Evolutionary conservation across 2,329 filamentous ascomycete species (phyloP).

Genomic region (Ramularia collo-cygni): DNA sequence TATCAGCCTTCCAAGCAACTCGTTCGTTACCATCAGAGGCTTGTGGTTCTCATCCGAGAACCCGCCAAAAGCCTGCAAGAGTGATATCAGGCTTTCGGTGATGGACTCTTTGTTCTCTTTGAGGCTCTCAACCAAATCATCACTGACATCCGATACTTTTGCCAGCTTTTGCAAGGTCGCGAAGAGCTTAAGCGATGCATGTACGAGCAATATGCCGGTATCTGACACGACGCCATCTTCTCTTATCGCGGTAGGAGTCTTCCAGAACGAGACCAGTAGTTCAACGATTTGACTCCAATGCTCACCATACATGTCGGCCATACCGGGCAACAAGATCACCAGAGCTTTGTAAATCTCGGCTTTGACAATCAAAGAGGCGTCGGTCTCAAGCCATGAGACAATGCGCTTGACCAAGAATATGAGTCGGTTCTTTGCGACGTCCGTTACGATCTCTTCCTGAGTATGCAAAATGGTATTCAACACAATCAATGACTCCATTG

Average conservation of each 20-base stretch:
- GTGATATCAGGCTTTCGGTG: conserved; percentile 52
- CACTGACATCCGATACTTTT: conserved; percentile 61
- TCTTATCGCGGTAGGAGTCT: conserved; percentile 1
- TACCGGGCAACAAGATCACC: conserved; percentile 58
- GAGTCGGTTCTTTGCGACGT: conserved; percentile 56
- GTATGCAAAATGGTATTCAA: conserved; percentile 49
- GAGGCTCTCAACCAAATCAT: conserved; percentile 74
- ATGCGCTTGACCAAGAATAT: conserved; percentile 79
- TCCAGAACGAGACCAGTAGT: conserved; percentile 34
- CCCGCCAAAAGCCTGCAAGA: conserved; percentile 49
- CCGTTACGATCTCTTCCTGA: conserved; percentile 42
- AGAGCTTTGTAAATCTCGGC: conserved; percentile 50
- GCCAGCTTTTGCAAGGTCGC: conserved; percentile 54
- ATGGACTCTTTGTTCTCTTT: conserved; percentile 52
- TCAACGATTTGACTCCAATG: conserved; percentile 62
- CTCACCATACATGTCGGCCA: conserved; percentile 77
- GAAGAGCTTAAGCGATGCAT: conserved; percentile 68
- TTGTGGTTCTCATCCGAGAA: conserved; percentile 51
- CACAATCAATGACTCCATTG: conserved; percentile 43
- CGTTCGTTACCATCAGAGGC: conserved; percentile 68
- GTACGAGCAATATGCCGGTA: conserved; percentile 40
- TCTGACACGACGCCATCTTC: conserved; percentile 13
- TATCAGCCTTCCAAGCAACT: conserved; percentile 63
- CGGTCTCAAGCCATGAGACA: conserved; percentile 58
- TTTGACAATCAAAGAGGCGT: conserved; percentile 45